Base-by-base conservation (phyloP, 441 rosid genomes). In the Melastoma candidum region DNA sequence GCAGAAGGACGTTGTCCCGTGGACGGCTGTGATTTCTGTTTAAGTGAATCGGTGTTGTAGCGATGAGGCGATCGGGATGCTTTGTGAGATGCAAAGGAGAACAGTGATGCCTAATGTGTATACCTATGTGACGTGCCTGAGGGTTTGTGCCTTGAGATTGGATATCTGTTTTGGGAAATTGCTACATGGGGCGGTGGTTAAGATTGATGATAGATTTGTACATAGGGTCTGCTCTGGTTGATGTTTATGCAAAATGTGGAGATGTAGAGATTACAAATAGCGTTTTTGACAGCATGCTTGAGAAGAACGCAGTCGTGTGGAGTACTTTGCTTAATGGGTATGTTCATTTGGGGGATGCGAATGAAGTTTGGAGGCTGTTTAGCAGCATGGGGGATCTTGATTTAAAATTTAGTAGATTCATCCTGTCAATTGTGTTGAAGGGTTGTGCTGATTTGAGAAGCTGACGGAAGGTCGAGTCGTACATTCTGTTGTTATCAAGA, bases 401-500 rank as follows among this genome's bases (percentile, higher is more conserved):
- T 51, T 17, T 47, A 46, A 74, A 64, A 36, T 64, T 63, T 14
- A 68, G 65, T 43, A 65, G 52, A 51, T 72, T 59, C 48, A 61
- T 70, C 57, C 60, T 77, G 45, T 72, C 78, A 12, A 64, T 68
- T 46, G 71, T 64, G 22, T 48, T 72, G 43, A 79, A 74, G 58
- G 54, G 75, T 25, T 71, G 73, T 59, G 66, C 70, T 1, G 63
- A 36, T 25, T 51, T 57, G 3, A 72, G 60, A 29, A 63, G 59
- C 41, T 71, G 61, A 56, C 51, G 47, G 66, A 56, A 46, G 82
- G 78, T 29, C 56, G 54, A 70, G 47, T 58, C 41, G 66, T 70
- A 59, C 85, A 77, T 69, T 71, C 74, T 48, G 11, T 71, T 45
- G 68, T 61, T 4, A 68, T 71, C 43, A 77, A 60, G 48, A 61